Evolutionary conservation across 495 filamentous ascomycete genomes (phyloP).

Genomic region (Delitschia confertaspora): DNA sequence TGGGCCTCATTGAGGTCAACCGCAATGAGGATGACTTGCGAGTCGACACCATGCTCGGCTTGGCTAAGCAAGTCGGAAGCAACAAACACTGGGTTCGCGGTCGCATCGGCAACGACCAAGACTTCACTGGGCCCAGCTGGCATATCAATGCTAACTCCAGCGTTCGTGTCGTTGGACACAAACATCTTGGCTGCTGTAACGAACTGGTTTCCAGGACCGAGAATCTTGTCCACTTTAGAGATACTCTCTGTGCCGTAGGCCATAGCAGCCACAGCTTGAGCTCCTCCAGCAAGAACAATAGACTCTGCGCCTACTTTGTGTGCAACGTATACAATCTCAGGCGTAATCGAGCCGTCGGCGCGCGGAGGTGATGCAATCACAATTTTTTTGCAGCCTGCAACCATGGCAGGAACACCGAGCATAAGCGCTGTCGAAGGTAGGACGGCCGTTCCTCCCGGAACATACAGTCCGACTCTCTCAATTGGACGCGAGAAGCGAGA

Average conservation of each 20-base stretch:
- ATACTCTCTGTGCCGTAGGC: slow-evolving; percentile 77
- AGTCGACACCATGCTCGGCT: slow-evolving; percentile 93
- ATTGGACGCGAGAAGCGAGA: slow-evolving; percentile 89
- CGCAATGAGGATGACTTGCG: slow-evolving; percentile 87
- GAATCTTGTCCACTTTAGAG: slow-evolving; percentile 96
- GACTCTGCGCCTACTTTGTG: slow-evolving; percentile 93
- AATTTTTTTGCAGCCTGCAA: slow-evolving; percentile 94
- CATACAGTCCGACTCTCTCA: slow-evolving; percentile 87
- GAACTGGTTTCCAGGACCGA: slow-evolving; percentile 96
- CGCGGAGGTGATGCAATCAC: slow-evolving; percentile 88
- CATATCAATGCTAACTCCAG: slow-evolving; percentile 95
- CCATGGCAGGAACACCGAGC: slow-evolving; percentile 94
- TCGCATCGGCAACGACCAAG: slow-evolving; percentile 85
- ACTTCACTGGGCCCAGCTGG: slow-evolving; percentile 95
- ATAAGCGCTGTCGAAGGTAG: slow-evolving; percentile 93
- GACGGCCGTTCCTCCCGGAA: slow-evolving; percentile 92
- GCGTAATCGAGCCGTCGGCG: slow-evolving; percentile 79
- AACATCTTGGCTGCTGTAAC: slow-evolving; percentile 98
- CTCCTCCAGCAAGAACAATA: slow-evolving; percentile 91
- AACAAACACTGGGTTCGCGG: slow-evolving; percentile 87
- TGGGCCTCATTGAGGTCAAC: slow-evolving; percentile 64
- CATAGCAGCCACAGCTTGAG: slow-evolving; percentile 88
- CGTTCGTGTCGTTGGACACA: slow-evolving; percentile 91
- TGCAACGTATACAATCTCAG: slow-evolving; percentile 95
- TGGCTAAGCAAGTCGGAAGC: slow-evolving; percentile 90